Evolutionary conservation across 345 rosid genomes (phyloP).

Genomic region (Acer campestre): DNA sequence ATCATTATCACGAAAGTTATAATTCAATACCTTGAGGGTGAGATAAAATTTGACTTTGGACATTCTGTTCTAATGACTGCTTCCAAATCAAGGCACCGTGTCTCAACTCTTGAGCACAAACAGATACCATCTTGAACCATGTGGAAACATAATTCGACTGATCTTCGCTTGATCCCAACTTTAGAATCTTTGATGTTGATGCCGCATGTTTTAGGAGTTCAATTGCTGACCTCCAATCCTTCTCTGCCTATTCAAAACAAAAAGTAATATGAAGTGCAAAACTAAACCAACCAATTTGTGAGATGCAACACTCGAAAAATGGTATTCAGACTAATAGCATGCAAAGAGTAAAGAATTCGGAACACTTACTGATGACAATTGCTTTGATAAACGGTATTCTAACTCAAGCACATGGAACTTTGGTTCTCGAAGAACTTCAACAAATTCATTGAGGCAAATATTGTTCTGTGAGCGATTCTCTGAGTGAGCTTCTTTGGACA

Average conservation of each 20-base stretch:
- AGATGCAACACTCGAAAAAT: not conserved
- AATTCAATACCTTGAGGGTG: constrained; percentile 55
- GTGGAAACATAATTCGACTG: constrained; percentile 55
- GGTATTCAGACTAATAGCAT: not conserved
- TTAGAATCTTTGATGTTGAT: constrained; percentile 56
- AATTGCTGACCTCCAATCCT: constrained; percentile 46
- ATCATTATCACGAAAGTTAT: not conserved
- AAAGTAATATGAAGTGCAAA: constrained; percentile 10
- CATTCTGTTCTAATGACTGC: constrained; percentile 48
- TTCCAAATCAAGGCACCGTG: constrained; percentile 84
- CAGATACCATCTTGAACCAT: constrained; percentile 61
- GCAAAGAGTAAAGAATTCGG: constrained; percentile 7
- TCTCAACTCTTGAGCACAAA: constrained; percentile 71
- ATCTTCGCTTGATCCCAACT: constrained; percentile 53
- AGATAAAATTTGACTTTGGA: constrained; percentile 49
- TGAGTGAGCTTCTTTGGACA: constrained; percentile 31
- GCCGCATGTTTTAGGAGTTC: constrained; percentile 62
- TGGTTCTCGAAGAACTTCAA: constrained; percentile 52
- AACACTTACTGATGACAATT: constrained; percentile 56
- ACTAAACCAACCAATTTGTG: constrained; percentile 7
- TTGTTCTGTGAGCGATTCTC: constrained; percentile 36
- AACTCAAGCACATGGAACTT: constrained; percentile 58
- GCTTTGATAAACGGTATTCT: constrained; percentile 60
- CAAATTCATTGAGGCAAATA: constrained; percentile 36
- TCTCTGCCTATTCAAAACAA: constrained; percentile 63